phyloP scores from a whole-genome alignment of 768 basidiomycete species.

The Macrolepiota fuliginosa region DNA sequence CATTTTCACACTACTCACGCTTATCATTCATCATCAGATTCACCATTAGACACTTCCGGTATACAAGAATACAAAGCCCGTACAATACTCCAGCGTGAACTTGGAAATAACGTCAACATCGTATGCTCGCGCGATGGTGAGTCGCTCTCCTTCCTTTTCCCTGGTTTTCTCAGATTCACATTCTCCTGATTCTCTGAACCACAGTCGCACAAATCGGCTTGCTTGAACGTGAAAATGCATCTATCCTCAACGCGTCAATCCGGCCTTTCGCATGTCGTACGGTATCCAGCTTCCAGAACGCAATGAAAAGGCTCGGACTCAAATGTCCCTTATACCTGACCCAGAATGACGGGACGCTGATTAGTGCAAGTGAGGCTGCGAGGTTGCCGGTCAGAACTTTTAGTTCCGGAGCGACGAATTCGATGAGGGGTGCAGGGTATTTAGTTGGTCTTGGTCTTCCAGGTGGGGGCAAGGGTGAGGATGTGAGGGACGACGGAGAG shows the following conservation, averaged over 20 bases:
- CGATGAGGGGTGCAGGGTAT: conserved; percentile 67
- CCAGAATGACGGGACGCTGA: conserved; percentile 60
- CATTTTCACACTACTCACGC: not conserved
- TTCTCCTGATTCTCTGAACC: not conserved
- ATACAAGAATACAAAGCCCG: conserved; percentile 30
- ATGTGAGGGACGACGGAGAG: no score
- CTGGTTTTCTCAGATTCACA: not conserved
- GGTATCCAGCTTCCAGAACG: conserved; percentile 50
- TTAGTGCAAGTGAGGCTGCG: conserved; percentile 45
- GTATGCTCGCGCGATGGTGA: conserved; percentile 50
- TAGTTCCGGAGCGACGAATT: conserved; percentile 62
- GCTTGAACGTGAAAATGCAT: conserved; percentile 64
- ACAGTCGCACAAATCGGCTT: conserved; percentile 57
- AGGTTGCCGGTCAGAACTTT: conserved; percentile 63
- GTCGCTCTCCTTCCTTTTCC: not conserved
- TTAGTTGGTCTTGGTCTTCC: conserved; percentile 38
- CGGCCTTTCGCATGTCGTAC: conserved; percentile 56
- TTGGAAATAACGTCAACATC: conserved; percentile 41
- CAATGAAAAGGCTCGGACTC: conserved; percentile 45
- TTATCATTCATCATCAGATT: conserved; percentile 17
- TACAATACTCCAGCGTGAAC: conserved; percentile 26
- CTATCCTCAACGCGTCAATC: conserved; percentile 66
- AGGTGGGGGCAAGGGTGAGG: no score
- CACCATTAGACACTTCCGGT: conserved; percentile 30
- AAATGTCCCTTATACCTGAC: conserved; percentile 53